phyloP scores from a whole-genome alignment of 2,329 filamentous ascomycete species.

The Colletotrichum scovillei region DNA sequence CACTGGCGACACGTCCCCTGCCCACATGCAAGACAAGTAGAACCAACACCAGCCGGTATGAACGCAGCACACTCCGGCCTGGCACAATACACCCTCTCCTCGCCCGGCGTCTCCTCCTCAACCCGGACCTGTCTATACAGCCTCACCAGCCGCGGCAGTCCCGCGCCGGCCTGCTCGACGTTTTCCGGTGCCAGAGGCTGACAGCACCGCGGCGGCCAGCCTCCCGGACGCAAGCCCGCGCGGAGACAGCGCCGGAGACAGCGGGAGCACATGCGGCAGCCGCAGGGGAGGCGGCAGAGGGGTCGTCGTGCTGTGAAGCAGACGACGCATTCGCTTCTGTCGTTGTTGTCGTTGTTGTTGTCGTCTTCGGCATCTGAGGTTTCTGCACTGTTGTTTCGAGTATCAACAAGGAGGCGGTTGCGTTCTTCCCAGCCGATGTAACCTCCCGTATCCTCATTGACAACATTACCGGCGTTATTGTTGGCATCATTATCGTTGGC shows the following conservation, averaged over 20 bases:
- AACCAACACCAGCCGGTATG: conserved; percentile 8
- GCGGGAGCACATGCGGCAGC: conserved; percentile 30
- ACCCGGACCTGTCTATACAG: conserved; percentile 24
- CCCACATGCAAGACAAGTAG: conserved; percentile 25
- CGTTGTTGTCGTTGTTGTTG: background rate
- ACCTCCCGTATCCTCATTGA: background rate
- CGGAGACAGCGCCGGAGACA: conserved; percentile 35
- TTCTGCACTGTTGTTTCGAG: background rate
- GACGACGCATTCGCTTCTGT: conserved; percentile 15
- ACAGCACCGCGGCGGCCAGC: conserved; percentile 36
- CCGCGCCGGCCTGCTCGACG: conserved; percentile 17
- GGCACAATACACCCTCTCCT: conserved; percentile 31
- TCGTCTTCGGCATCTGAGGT: background rate
- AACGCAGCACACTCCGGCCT: conserved; percentile 33
- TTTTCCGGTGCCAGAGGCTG: conserved; percentile 22
- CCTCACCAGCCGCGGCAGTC: conserved; percentile 11
- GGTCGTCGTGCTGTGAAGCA: conserved; percentile 10
- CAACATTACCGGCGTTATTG: background rate
- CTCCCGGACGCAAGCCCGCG: conserved; percentile 22
- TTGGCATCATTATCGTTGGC: background rate
- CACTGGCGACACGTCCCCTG: conserved; percentile 31
- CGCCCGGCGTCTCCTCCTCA: conserved; percentile 29
- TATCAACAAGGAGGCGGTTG: conserved; percentile 15
- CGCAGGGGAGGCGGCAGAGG: conserved; percentile 25
- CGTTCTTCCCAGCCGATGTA: conserved; percentile 28